Conservation (phyloP, 176 grass and related monocot species). For the Carex kokanica region DNA sequence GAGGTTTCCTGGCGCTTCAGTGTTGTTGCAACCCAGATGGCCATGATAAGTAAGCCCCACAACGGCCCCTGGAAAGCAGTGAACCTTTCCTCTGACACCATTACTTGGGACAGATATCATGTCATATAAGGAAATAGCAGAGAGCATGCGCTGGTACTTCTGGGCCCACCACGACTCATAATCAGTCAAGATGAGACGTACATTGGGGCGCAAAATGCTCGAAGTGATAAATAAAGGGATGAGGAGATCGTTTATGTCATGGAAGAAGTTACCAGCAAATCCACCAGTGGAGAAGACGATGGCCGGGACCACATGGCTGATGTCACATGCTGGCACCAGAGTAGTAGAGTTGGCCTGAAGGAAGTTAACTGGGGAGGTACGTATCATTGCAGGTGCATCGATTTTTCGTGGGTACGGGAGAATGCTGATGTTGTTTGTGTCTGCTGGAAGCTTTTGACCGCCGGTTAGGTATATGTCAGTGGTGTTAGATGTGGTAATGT, state of each 20-base stretch:
- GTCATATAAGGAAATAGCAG: constrained; percentile 30
- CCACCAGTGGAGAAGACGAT: constrained; percentile 66
- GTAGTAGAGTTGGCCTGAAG: background rate
- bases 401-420: constrained; percentile 19
- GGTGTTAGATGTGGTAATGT: background rate
- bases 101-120: constrained; percentile 38
- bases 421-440: constrained; percentile 2
- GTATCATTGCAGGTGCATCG: background rate
- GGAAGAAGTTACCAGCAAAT: constrained; percentile 54
- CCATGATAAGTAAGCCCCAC: constrained; percentile 59
- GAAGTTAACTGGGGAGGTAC: constrained; percentile 16
- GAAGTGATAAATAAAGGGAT: constrained; percentile 67
- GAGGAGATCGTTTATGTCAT: constrained; percentile 66
- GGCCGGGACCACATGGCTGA: constrained; percentile 45
- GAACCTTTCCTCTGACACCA: constrained; percentile 35
- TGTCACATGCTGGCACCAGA: constrained; percentile 32
- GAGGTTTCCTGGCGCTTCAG: constrained; percentile 36
- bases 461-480: constrained; percentile 14
- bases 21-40: constrained; percentile 50
- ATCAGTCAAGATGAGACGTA: constrained; percentile 52
- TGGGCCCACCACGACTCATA: constrained; percentile 48
- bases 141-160: constrained; percentile 51
- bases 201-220: constrained; percentile 38
- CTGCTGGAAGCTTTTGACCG: background rate
- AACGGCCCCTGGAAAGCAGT: constrained; percentile 59